Evolutionary conservation across 2,329 filamentous ascomycete species (phyloP), one percentile per base, ranked within the genome.

Genomic region (Alternaria sp.): DNA sequence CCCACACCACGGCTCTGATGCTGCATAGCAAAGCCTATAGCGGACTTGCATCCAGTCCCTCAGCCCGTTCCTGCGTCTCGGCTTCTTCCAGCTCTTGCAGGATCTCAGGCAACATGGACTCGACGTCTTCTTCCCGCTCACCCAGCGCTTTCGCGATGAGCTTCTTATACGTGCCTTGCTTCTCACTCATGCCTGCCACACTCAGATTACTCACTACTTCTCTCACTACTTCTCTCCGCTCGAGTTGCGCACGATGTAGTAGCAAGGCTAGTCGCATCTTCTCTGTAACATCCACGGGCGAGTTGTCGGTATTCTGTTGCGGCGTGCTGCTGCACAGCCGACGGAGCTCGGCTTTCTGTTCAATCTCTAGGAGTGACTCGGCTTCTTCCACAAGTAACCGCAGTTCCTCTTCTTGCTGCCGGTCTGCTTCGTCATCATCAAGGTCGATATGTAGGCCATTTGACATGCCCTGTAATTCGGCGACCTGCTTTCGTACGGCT

Each of bases 161-260:
- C 54, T 84, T 84, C 61, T 89, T 84, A 75, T 93, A 94, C 73
- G 88, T 87, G 66, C 88, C 88, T 64, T 90, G 90, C 72, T 88
- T 88, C 74, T 91, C 89, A 34, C 88, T 87, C 36, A 89, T 87
- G 40, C 90, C 90, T 10, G 90, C 88, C 62, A 88, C 84, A 42
- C 85, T 86, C 44, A 91, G 80, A 11, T 88, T 88, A 50, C 87
- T 83, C 39, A 91, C 86, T 62, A 92, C 91, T 60, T 90, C 88
- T 13, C 79, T 76, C 66, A 92, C 89, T 3, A 88, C 83, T 40
- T 82, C 79, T 48, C 84, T 82, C 68, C 90, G 86, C 68, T 90
- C 86, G 4, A 80, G 74, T 44, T 90, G 80, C 45, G 87, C 80
- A 7, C 81, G 76, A 42, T 80, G 81, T 21, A 92, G 80, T 64